Base-by-base conservation (phyloP, 495 filamentous ascomycete genomes). In the Xylaria flabelliformis region DNA sequence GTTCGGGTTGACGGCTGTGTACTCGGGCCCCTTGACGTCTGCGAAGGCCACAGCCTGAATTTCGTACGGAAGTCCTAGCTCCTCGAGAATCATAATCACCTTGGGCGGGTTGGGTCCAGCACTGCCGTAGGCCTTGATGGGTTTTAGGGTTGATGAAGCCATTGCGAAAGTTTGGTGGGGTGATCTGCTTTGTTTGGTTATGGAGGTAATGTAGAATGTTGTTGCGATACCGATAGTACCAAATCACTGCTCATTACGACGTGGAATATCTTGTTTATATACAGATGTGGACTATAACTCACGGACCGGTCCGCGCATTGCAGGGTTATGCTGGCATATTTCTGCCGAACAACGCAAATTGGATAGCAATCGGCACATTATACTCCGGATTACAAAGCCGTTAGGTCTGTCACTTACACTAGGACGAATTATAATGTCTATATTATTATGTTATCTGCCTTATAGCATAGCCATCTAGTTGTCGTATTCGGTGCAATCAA, bases 1-100 rank as follows among this genome's bases (percentile, higher is more conserved):
- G 76, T 93, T 93, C 70, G 90, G 90, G 74, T 92, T 93, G 82
- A 91, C 70, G 15, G 81, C 80, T 10, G 81, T 76, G 79, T 82
- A 94, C 0, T 81, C 78, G 15, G 83, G 79, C 39, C 83, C 77
- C 80, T 94, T 94, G 73, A 91, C 78, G 3, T 89, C 87, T 12
- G 74, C 36, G 66, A 87, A 83, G 1, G 59, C 41, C 46, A 89
- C 34, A 3, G 69, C 34, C 15, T 83, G 82, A 61, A 79, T 74
- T 46, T 85, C 81, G 77, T 90, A 89, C 4, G 88, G 85, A 12
- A 94, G 70, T 7, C 74, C 74, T 51, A 95, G 90, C 74, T 92
- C 90, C 48, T 89, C 79, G 53, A 93, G 82, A 74, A 92, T 61
- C 46, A 90, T 87, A 73, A 82, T 80, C 17, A 93, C 87, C 76